These are phyloP conservation scores for Globisporangium irregulare DNA, from an alignment of 352 stramenopile species.

Conservation along the genomic window DNA sequence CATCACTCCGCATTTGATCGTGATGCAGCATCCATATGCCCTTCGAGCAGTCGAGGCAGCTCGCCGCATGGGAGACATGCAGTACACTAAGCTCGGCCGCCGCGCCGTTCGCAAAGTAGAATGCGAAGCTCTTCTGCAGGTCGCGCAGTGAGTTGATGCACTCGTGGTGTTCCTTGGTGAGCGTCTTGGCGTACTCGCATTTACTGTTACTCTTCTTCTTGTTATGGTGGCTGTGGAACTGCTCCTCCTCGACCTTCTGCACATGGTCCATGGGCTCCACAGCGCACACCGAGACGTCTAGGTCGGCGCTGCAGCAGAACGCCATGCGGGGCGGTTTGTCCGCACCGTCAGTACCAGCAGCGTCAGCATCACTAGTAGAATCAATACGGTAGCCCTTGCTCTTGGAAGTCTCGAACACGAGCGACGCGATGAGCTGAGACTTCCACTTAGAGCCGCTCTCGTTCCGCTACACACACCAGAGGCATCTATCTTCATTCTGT, in stretches of 20 bases:
- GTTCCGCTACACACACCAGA: no score
- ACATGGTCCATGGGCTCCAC: slow-evolving; percentile 71
- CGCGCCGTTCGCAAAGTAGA: slow-evolving; percentile 80
- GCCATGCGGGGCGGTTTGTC: slow-evolving; percentile 42
- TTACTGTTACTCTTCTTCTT: slow-evolving; percentile 27
- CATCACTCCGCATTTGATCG: no score
- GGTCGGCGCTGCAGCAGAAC: slow-evolving; percentile 80
- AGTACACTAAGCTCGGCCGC: slow-evolving; percentile 43
- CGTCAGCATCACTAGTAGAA: slow-evolving; percentile 8
- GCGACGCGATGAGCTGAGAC: slow-evolving; percentile 51
- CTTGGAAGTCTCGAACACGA: slow-evolving; percentile 52
- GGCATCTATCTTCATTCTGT: no score
- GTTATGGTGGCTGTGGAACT: slow-evolving; percentile 36
- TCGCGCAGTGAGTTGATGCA: slow-evolving; percentile 58
- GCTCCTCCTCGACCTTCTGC: slow-evolving; percentile 37
- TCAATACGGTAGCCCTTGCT: slow-evolving; percentile 19
- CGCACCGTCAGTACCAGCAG: slow-evolving; percentile 1
- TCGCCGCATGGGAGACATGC: no score
- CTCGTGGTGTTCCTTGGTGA: slow-evolving; percentile 62
- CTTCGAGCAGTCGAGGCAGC: no score
- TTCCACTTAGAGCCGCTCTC: no score
- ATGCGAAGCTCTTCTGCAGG: slow-evolving; percentile 79
- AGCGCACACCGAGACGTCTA: slow-evolving; percentile 74
- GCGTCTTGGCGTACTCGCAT: slow-evolving; percentile 15
- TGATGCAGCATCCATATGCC: no score